phyloP scores from a whole-genome alignment of 2,329 filamentous ascomycete species.

The Simplicillium sp. region DNA sequence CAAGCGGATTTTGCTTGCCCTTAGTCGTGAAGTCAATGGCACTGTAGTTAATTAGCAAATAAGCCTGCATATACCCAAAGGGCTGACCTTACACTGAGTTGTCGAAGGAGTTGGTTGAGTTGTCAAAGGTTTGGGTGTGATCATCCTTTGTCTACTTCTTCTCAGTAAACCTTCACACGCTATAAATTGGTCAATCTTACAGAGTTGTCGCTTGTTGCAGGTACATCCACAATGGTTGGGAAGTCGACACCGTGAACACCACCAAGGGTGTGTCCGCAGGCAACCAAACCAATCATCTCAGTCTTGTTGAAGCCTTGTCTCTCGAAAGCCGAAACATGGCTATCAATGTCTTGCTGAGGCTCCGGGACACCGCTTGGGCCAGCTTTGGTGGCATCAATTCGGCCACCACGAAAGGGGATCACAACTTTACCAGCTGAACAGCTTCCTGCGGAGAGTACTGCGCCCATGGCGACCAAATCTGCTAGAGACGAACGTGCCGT shows the following conservation, averaged over 20 bases:
- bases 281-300: constrained; percentile 26
- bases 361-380: constrained; percentile 21
- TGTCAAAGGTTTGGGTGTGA: constrained; percentile 24
- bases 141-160: constrained; percentile 9
- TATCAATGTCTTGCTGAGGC: constrained; percentile 15
- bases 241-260: constrained; percentile 35
- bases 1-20: constrained; percentile 30
- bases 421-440: constrained; percentile 21
- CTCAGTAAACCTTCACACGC: neutral
- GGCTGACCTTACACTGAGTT: constrained; percentile 19
- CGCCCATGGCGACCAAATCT: constrained; percentile 22
- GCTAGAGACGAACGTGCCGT: constrained; percentile 12
- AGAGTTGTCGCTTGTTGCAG: neutral
- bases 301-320: constrained; percentile 19
- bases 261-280: constrained; percentile 24
- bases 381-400: constrained; percentile 18
- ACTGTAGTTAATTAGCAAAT: neutral
- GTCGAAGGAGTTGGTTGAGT: constrained; percentile 29
- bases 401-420: constrained; percentile 19
- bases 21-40: constrained; percentile 32
- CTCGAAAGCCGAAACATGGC: constrained; percentile 16
- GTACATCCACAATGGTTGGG: constrained; percentile 11
- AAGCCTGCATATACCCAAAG: neutral
- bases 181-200: neutral
- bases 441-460: constrained; percentile 23